Base-by-base conservation (phyloP, 2,329 filamentous ascomycete genomes). In the Plectosphaerella plurivora region DNA sequence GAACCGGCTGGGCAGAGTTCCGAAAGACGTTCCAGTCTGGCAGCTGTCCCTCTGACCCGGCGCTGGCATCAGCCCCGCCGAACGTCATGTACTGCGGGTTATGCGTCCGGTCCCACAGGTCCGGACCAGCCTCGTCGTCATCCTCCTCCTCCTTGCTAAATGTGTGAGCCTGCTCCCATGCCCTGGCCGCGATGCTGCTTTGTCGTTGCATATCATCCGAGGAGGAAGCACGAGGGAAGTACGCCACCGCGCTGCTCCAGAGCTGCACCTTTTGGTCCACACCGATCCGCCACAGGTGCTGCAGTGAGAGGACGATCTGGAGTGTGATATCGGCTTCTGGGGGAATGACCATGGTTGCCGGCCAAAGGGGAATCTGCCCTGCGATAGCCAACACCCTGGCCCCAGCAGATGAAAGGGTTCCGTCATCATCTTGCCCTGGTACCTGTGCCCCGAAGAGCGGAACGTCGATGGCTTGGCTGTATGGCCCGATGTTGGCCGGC, bases 401-500 rank as follows among this genome's bases (percentile, higher is more conserved):
- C 2, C 63, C 61, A 5, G 54, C 28, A 12, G 28, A 33, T 33
- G 7, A 4, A 3, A 8, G 3, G 56, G n/a, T 50, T 47, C 15
- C 54, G 51, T 5, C 18, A 22, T 12, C 36, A 22, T 42, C 46
- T 16, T 48, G 44, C 5, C 15, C 37, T 42, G 50, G 10, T 5
- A n/a, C 3, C 16, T 20, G 41, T 50, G 36, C n/a, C 45, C 22
- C 45, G 28, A 60, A 61, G 12, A 70, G 51, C 4, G 65, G 70
- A 11, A 83, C 71, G 2, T 80, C 76, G 48, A 94, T 84, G 4
- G 91, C 91, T 72, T 99, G 94, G 52, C 92, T 97, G 69, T 97
- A 97, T 0, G 94, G 94, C 0, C 94, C 94, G 51, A 99, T 97
- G 64, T 97, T 97, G 18, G 94, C 93, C 0, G 94, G 94, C 0